These are phyloP conservation scores for Musa beccarii DNA, from an alignment of 176 grass and related monocot species.

Conservation along the genomic window DNA sequence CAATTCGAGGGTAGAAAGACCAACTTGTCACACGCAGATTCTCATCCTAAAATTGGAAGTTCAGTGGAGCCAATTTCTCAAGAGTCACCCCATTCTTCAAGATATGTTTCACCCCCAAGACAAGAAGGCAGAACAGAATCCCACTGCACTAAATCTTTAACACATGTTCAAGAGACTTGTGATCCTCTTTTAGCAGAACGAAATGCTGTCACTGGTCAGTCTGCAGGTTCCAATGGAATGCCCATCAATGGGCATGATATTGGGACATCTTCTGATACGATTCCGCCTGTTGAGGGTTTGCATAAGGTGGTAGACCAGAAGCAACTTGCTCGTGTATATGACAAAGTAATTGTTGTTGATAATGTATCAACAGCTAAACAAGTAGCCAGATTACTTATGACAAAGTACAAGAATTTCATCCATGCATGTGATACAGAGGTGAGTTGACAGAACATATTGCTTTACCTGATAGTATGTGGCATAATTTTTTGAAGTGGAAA, in stretches of 20 bases:
- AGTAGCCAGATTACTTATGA: constrained; percentile 64
- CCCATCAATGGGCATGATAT: neutral
- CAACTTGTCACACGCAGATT: neutral
- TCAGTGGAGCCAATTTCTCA: neutral
- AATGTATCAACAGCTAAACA: constrained; percentile 47
- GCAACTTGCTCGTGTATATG: constrained; percentile 37
- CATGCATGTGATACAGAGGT: constrained; percentile 93
- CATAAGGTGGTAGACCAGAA: constrained; percentile 11
- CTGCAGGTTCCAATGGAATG: neutral
- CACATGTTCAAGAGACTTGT: too few relatives aligned
- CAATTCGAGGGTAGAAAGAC: neutral
- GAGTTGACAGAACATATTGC: neutral
- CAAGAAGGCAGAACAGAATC: too few relatives aligned
- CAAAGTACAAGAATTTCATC: constrained; percentile 68
- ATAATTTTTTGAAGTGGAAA: neutral
- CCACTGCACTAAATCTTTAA: too few relatives aligned
- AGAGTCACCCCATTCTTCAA: too few relatives aligned
- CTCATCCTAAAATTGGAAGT: neutral
- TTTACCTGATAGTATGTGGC: neutral
- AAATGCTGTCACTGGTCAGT: neutral
- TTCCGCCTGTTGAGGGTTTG: neutral
- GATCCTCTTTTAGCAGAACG: too few relatives aligned
- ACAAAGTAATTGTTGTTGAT: constrained; percentile 71
- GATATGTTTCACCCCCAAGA: too few relatives aligned
- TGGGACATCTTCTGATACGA: neutral